Conservation (phyloP, 2,329 filamentous ascomycete genomes). For the Macrophomina tecta region DNA sequence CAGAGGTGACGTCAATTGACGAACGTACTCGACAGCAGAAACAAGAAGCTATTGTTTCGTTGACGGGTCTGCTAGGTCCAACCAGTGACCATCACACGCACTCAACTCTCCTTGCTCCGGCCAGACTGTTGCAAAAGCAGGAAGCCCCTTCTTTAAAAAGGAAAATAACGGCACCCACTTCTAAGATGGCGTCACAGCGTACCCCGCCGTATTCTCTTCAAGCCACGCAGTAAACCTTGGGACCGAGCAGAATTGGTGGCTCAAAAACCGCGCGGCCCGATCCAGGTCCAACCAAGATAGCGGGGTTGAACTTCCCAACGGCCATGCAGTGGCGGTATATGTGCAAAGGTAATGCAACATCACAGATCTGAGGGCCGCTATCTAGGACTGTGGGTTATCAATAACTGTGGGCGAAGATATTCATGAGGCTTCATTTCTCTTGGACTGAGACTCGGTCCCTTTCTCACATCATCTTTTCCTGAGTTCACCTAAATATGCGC, state of each 20-base stretch:
- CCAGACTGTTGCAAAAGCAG: not conserved
- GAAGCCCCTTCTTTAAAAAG: not conserved
- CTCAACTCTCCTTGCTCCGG: not conserved
- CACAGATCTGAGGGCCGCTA: not conserved
- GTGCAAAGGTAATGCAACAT: not conserved
- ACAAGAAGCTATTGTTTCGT: no score
- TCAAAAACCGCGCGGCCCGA: slow-evolving; percentile 3
- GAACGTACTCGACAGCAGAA: no score
- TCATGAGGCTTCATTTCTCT: no score
- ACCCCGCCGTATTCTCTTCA: not conserved
- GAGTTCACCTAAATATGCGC: no score
- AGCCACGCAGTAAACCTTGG: not conserved
- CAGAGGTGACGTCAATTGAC: no score
- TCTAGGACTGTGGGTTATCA: no score
- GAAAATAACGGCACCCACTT: no score
- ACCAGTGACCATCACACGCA: no score
- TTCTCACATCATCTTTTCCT: no score
- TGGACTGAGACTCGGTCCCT: no score
- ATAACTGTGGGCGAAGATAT: no score
- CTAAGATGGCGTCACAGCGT: not conserved
- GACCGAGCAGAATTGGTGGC: not conserved
- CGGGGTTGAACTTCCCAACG: not conserved
- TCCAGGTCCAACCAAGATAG: not conserved
- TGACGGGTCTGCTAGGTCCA: no score
- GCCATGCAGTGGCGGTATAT: not conserved